phyloP scores from a whole-genome alignment of 768 basidiomycete genomes.

The Lentinula boryana region DNA sequence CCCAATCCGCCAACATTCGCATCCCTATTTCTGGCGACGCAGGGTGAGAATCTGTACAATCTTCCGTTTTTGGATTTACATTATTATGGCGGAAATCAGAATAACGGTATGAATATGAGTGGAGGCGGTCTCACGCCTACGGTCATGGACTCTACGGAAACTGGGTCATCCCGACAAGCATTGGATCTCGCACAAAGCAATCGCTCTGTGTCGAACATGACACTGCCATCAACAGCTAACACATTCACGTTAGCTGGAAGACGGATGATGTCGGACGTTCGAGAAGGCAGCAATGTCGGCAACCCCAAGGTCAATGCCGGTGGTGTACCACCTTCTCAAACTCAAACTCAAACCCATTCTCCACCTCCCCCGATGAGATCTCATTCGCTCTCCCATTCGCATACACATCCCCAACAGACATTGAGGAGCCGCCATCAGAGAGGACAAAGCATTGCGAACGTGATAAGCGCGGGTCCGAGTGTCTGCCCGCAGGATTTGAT shows the following conservation, averaged over 20 bases:
- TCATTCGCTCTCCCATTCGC: background rate
- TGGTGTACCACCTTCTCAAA: background rate
- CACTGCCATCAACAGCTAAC: background rate
- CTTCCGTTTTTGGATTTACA: constrained; percentile 72
- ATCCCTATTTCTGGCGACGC: constrained; percentile 11
- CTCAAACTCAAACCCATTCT: background rate
- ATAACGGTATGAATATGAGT: background rate
- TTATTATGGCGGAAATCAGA: constrained; percentile 37
- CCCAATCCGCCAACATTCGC: constrained; percentile 11
- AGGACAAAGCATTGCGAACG: constrained; percentile 31
- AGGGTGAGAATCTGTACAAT: constrained; percentile 25
- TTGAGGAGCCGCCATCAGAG: constrained; percentile 22
- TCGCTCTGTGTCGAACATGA: background rate
- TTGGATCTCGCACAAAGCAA: constrained; percentile 27
- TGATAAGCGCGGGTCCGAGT: background rate
- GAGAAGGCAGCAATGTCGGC: background rate
- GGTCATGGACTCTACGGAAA: background rate
- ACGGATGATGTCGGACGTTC: background rate
- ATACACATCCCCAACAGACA: background rate
- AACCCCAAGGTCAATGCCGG: background rate
- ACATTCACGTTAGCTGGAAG: background rate
- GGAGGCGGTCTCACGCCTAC: constrained; percentile 9
- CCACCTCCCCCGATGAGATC: background rate
- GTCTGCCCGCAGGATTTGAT: constrained; percentile 35
- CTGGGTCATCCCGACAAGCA: constrained; percentile 21